phyloP scores from a whole-genome alignment of 2,329 filamentous ascomycete species.

The Verticillium zaregamsianum region DNA sequence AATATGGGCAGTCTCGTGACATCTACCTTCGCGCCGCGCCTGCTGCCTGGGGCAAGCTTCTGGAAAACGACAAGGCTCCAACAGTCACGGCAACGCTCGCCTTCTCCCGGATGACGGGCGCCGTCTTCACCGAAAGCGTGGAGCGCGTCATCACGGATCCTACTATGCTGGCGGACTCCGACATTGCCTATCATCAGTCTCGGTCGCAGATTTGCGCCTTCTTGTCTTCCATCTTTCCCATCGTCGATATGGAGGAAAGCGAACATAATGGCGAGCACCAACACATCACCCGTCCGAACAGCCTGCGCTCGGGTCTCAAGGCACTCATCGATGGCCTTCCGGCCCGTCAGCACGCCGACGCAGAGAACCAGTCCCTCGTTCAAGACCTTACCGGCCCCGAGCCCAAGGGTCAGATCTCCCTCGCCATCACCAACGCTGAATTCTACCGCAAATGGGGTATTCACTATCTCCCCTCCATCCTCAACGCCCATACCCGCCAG shows the following conservation, averaged over 20 bases:
- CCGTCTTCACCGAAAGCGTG: constrained; percentile 1
- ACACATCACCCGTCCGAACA: not conserved
- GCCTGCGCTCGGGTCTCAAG: constrained; percentile 18
- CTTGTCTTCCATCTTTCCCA: constrained; percentile 38
- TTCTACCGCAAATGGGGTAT: constrained; percentile 49
- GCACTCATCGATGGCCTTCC: constrained; percentile 29
- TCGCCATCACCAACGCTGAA: constrained; percentile 34
- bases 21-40: constrained; percentile 35
- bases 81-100: constrained; percentile 4
- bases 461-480: constrained; percentile 54
- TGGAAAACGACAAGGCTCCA: not conserved
- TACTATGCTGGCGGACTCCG: constrained; percentile 9
- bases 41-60: not conserved
- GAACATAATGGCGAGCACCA: constrained; percentile 1
- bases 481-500: constrained; percentile 52
- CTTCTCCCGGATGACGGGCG: constrained; percentile 14
- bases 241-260: constrained; percentile 33
- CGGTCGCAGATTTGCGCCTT: constrained; percentile 47
- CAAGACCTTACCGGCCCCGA: constrained; percentile 40
- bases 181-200: constrained; percentile 47
- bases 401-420: constrained; percentile 43
- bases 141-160: constrained; percentile 9
- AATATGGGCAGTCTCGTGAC: constrained; percentile 58
- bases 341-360: constrained; percentile 27
- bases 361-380: constrained; percentile 40